Evolutionary conservation across 1,139 yeast genomes (phyloP), one percentile per base, ranked within the genome.

Genomic region (Saccharomycopsis phalli): DNA sequence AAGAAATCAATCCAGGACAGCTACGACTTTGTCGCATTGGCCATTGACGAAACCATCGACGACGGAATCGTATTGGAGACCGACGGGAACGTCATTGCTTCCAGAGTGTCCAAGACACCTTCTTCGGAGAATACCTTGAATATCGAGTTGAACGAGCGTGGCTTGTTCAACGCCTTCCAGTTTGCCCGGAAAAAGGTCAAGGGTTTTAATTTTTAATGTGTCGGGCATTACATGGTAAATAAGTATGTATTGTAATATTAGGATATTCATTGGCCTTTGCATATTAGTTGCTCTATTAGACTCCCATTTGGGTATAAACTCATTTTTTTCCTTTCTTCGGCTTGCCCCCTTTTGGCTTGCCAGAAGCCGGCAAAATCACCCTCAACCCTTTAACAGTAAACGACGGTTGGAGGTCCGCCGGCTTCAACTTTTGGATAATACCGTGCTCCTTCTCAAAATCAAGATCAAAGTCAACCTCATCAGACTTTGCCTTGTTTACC

Each of bases 41-140:
- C 94, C 7, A 72, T 88, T 36, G 98, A 91, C 59, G 98, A 91
- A 62, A 74, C 94, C 19, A 69, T 91, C 43, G 98, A 91, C 58
- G 93, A 83, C 47, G 95, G 97, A 21, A 76, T 91, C 49, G 78
- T 93, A 48, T 69, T 93, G 51, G 97, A 91, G 61, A 81, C 87
- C 31, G 97, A 91, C 55, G 78, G 94, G 3, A 76, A 81, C 34
- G 76, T 86, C 37, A 83, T 91, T 53, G 91, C 88, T 4, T 75
- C 94, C 16, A 73, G 98, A 60, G 95, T 88, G 14, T 82, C 96
- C 26, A 75, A 76, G 51, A 79, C 93, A 23, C 95, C 96, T 27
- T 61, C 72, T 21, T 71, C 68, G 46, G 87, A 78, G 50, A 69
- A 74, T 45, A 61, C 76, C 53, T 71, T 78, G 54, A 72, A 75